Conservation (phyloP, 352 stramenopile species). For the Phytophthora foliorum region DNA sequence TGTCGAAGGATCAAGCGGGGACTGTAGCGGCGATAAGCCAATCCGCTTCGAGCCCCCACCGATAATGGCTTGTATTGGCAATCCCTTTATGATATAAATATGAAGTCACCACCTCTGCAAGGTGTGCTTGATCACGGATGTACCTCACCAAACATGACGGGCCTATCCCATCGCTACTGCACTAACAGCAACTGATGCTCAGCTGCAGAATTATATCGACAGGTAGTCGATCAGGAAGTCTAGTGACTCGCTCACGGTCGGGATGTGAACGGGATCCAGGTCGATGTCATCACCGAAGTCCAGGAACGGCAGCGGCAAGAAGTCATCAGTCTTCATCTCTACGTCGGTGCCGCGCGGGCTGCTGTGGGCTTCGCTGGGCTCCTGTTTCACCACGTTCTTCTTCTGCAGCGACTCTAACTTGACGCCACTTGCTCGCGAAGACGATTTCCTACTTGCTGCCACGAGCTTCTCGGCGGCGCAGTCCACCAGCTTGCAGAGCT, state of each 20-base stretch:
- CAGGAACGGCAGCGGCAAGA: slow-evolving; percentile 52
- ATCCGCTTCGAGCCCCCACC: slow-evolving; percentile 18
- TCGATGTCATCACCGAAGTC: slow-evolving; percentile 61
- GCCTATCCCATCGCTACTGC: slow-evolving; percentile 35
- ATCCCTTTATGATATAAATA: slow-evolving; percentile 51
- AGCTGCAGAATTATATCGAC: slow-evolving; percentile 47
- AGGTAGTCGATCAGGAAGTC: slow-evolving; percentile 77
- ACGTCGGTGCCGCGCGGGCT: slow-evolving; percentile 40
- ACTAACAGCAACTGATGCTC: slow-evolving; percentile 37
- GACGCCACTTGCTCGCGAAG: slow-evolving; percentile 15
- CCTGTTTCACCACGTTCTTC: slow-evolving; percentile 34
- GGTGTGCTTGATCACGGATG: slow-evolving; percentile 31
- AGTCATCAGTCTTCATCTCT: slow-evolving; percentile 51
- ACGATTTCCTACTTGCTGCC: slow-evolving; percentile 31
- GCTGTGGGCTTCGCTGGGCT: slow-evolving; percentile 27
- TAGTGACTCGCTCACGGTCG: slow-evolving; percentile 69
- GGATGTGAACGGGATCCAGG: slow-evolving; percentile 55
- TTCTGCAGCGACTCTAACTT: slow-evolving; percentile 43
- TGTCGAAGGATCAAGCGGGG: slow-evolving; percentile 32
- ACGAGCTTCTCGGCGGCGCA: slow-evolving; percentile 57
- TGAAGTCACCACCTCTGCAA: slow-evolving; percentile 26
- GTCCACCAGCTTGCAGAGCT: slow-evolving; percentile 67
- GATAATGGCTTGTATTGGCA: slow-evolving; percentile 37
- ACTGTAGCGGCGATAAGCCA: slow-evolving; percentile 1
- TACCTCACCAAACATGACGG: slow-evolving; percentile 40